phyloP scores from a whole-genome alignment of 192 early-diverging fungal species.

The Chytriomyces confervae region DNA sequence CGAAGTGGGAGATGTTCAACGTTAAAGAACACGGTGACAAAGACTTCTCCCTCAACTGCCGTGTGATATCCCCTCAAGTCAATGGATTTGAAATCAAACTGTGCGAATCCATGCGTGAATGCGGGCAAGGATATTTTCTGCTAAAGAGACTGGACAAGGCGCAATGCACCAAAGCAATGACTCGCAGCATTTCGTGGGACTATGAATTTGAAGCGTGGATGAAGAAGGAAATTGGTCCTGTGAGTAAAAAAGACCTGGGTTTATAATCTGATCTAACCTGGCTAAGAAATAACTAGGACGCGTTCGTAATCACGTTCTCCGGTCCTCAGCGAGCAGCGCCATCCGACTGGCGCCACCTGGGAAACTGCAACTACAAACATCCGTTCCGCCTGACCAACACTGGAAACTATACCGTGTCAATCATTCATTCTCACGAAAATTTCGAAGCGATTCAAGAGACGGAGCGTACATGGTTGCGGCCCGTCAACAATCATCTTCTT shows the following conservation, averaged over 20 bases:
- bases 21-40: constrained; percentile 2
- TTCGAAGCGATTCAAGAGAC: constrained; percentile 18
- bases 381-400: constrained; percentile 24
- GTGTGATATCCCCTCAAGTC: neutral
- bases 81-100: neutral
- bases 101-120: constrained; percentile 14
- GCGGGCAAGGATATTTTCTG: constrained; percentile 32
- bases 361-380: constrained; percentile 29
- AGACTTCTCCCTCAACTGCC: constrained; percentile 18
- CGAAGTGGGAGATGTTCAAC: constrained; percentile 19
- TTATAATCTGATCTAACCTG: neutral
- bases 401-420: constrained; percentile 10
- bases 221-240: constrained; percentile 25
- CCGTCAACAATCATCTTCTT: neutral
- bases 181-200: constrained; percentile 1
- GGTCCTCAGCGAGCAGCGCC: constrained; percentile 6
- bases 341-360: constrained; percentile 13
- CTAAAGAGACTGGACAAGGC: constrained; percentile 1
- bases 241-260: neutral
- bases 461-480: neutral
- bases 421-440: constrained; percentile 19
- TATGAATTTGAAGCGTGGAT: constrained; percentile 12
- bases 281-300: neutral
- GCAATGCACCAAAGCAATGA: neutral
- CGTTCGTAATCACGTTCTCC: constrained; percentile 6